Evolutionary conservation across 345 rosid species (phyloP).

Genomic region (Noccaea bulbosa): DNA sequence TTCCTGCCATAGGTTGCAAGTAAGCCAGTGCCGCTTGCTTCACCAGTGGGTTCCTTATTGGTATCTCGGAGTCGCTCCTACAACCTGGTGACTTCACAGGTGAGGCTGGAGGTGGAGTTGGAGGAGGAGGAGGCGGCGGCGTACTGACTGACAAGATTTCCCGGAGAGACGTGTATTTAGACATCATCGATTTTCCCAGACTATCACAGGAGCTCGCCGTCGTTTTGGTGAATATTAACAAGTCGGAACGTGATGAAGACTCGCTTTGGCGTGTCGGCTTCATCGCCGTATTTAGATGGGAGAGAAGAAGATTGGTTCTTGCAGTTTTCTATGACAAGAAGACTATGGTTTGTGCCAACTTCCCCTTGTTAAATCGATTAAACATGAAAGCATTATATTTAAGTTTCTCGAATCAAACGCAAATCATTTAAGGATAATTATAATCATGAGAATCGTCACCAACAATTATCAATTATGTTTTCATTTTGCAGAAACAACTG

Average conservation of each 20-base stretch:
- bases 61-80: conserved; percentile 56
- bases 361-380: conserved; percentile 5
- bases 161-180: conserved; percentile 20
- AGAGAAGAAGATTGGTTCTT: conserved; percentile 51
- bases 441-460: conserved; percentile 5
- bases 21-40: conserved; percentile 73
- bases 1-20: conserved; percentile 53
- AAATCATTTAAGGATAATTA: conserved; percentile 12
- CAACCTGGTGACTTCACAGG: conserved; percentile 19
- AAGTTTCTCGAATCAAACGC: not conserved
- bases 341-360: conserved; percentile 47
- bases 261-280: conserved; percentile 21
- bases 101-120: conserved; percentile 39
- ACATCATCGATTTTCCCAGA: not conserved
- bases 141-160: not conserved
- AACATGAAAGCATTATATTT: not conserved
- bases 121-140: not conserved
- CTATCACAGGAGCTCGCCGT: conserved; percentile 3
- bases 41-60: conserved; percentile 63
- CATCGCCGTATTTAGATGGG: conserved; percentile 11
- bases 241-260: conserved; percentile 37
- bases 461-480: conserved; percentile 1
- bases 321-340: conserved; percentile 39
- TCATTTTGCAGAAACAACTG: not conserved
- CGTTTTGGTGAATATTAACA: conserved; percentile 33